Base-by-base conservation (phyloP, 2,329 filamentous ascomycete species). In the Exserohilum turcica region DNA sequence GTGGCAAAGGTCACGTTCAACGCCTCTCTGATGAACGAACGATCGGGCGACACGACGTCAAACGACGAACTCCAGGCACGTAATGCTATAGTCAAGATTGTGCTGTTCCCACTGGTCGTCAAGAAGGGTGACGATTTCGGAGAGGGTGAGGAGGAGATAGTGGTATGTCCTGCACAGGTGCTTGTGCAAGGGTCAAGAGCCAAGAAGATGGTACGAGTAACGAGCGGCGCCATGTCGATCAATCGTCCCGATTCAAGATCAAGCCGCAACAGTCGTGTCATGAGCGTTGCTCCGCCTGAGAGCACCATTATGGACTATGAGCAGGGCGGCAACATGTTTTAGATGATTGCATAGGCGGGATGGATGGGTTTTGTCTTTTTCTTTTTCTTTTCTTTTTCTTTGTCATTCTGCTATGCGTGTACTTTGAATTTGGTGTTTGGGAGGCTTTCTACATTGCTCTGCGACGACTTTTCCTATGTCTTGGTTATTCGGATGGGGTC, bases 91-190 rank as follows among this genome's bases (percentile, higher is more conserved):
- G 92, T 99, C 35, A 90, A 94, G 63, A 85, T 96, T 57, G 92
- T 99, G 2, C 84, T 99, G 35, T 99, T 99, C 80, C 95, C 95
- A 8, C 83, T 97, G 1, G 93, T 99, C 15, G 91, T 97, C 66
- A 96, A 96, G 79, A 95, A 94, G 79, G 93, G 92, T 47, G 90
- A 96, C 68, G 93, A 97, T 71, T 80, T 82, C 35, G 94, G 92
- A 19, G 83, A 88, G 47, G 93, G 92, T 48, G 91, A 97, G 48
- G 92, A 97, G 63, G 92, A 97, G 80, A 91, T 96, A 60, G 92
- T 97, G 40, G 91, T 99, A 38, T 96, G 89, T 71, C 93, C 93
- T 8, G 94, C 95, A 6, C 93, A 97, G 75, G 94, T 99, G 31
- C 84, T 97, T 56, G 85, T 97, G 37, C 89, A 88, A 19, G 72